phyloP scores from a whole-genome alignment of 108 stramenopile species.

The Chaetoceros tenuissimus region DNA sequence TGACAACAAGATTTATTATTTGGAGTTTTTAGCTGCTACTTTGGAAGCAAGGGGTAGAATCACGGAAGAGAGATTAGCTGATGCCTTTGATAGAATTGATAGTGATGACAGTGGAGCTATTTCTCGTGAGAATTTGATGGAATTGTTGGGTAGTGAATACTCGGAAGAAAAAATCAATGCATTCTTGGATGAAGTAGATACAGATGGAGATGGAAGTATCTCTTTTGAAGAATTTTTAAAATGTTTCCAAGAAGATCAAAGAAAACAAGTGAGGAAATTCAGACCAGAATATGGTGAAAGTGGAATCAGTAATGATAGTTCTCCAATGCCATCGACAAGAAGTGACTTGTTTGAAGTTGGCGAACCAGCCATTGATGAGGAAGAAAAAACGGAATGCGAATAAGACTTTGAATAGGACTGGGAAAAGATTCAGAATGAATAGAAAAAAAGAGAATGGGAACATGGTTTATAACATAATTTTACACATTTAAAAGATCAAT shows the following conservation, averaged over 20 bases:
- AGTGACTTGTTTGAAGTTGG: too few relatives aligned
- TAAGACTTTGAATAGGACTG: too few relatives aligned
- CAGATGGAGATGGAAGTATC: conserved; percentile 19
- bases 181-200: conserved; percentile 38
- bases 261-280: not conserved
- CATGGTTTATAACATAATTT: too few relatives aligned
- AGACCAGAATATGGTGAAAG: not conserved
- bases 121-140: conserved; percentile 35
- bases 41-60: conserved; percentile 54
- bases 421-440: too few relatives aligned
- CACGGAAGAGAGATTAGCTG: conserved; percentile 52
- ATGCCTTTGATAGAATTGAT: conserved; percentile 81
- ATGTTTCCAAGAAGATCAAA: not conserved
- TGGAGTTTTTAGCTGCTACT: conserved; percentile 82
- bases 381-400: too few relatives aligned
- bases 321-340: too few relatives aligned
- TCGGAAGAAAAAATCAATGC: conserved; percentile 27
- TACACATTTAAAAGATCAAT: too few relatives aligned
- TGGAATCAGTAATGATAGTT: not conserved
- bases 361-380: too few relatives aligned
- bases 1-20: conserved; percentile 35
- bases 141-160: conserved; percentile 33
- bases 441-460: too few relatives aligned
- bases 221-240: not conserved
- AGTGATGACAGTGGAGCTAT: conserved; percentile 68